phyloP scores from a whole-genome alignment of 2,329 filamentous ascomycete genomes.

The Microascus cirrosus region DNA sequence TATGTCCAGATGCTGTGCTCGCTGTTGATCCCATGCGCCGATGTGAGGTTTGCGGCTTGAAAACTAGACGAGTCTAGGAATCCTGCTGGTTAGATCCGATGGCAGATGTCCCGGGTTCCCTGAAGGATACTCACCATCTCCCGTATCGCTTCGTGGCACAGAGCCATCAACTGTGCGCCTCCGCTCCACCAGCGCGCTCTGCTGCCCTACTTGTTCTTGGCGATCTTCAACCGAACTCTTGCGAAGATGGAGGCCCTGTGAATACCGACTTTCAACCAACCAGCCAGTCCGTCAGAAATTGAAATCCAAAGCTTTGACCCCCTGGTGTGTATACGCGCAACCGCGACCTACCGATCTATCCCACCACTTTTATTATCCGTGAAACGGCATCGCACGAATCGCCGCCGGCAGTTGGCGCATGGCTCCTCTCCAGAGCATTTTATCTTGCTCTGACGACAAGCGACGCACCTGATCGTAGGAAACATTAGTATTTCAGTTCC shows the following conservation, averaged over 20 bases:
- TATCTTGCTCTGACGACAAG: neutral
- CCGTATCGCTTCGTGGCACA: neutral
- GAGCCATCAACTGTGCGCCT: neutral
- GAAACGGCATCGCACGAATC: neutral
- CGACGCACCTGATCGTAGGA: neutral
- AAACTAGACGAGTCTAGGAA: neutral
- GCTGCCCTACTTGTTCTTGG: neutral
- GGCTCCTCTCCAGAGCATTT: neutral
- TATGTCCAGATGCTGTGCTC: neutral
- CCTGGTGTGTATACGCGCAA: too few species aligned
- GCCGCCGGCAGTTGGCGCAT: neutral
- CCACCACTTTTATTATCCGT: neutral
- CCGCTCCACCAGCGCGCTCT: neutral
- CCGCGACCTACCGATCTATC: neutral
- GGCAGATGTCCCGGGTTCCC: neutral
- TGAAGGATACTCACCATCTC: neutral
- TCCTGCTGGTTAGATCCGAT: neutral
- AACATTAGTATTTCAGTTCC: neutral
- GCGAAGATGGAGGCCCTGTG: neutral
- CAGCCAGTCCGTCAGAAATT: neutral
- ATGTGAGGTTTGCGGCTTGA: neutral
- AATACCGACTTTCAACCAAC: neutral
- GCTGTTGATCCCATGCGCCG: neutral
- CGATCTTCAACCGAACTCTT: neutral
- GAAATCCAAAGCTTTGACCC: too few species aligned